phyloP scores from a whole-genome alignment of 2,329 filamentous ascomycete genomes.

The Aspergillus sclerotialis region DNA sequence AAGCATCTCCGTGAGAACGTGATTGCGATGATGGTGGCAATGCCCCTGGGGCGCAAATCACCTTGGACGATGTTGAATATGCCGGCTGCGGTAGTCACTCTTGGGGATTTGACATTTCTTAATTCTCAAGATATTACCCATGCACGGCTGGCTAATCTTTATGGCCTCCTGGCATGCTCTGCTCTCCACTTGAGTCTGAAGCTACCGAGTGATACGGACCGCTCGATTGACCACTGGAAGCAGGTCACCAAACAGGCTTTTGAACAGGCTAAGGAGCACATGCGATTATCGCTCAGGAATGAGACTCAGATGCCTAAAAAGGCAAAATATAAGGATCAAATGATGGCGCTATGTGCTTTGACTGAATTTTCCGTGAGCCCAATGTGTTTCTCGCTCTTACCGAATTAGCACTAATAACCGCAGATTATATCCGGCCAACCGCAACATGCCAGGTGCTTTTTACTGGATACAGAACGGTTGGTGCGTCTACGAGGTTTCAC shows the following conservation, averaged over 20 bases:
- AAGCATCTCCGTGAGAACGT: slow-evolving; percentile 27
- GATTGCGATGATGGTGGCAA: slow-evolving; percentile 22
- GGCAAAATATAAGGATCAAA: slow-evolving; percentile 34
- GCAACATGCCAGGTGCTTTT: slow-evolving; percentile 26
- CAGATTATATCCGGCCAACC: slow-evolving; percentile 22
- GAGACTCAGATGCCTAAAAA: slow-evolving; percentile 22
- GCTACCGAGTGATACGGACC: slow-evolving; percentile 4
- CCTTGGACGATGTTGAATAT: slow-evolving; percentile 28
- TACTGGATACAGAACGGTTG: slow-evolving; percentile 32
- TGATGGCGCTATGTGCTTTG: slow-evolving; percentile 29
- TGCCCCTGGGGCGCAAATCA: slow-evolving; percentile 24
- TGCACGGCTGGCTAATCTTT: slow-evolving; percentile 25
- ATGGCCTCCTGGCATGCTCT: slow-evolving; percentile 22
- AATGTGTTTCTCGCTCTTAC: slow-evolving; percentile 4
- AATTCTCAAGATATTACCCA: slow-evolving; percentile 19
- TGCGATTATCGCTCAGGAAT: slow-evolving; percentile 22
- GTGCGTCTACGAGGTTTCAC: slow-evolving; percentile 28
- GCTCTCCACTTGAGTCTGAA: slow-evolving; percentile 18
- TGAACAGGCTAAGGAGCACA: slow-evolving; percentile 22
- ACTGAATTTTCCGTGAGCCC: slow-evolving; percentile 27
- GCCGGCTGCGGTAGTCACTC: slow-evolving; percentile 22
- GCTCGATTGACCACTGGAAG: slow-evolving; percentile 19
- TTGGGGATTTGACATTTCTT: slow-evolving; percentile 24
- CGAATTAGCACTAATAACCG: slow-evolving; percentile 1
- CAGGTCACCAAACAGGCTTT: slow-evolving; percentile 17